phyloP scores from a whole-genome alignment of 1,284 basidiomycete genomes.

The Schizophyllum amplum region DNA sequence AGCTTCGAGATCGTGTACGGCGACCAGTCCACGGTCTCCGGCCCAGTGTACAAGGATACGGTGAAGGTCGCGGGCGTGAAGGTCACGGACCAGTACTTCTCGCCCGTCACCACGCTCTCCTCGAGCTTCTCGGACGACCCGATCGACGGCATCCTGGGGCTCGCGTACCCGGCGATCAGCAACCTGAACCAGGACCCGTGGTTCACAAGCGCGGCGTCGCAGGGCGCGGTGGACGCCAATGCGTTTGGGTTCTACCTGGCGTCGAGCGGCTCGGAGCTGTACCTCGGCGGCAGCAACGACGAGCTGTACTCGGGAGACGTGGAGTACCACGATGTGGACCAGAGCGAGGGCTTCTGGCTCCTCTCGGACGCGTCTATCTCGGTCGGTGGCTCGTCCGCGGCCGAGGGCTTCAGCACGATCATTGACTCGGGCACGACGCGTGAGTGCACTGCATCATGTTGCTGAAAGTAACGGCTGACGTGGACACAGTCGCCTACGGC shows the following conservation, averaged over 20 bases:
- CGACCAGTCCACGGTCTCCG: conserved; percentile 10
- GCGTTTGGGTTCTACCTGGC: conserved; percentile 9
- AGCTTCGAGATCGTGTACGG: conserved; percentile 9
- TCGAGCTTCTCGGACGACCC: conserved; percentile 8
- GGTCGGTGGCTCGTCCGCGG: conserved; percentile 6
- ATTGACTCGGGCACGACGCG: conserved; percentile 11
- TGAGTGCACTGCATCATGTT: background rate
- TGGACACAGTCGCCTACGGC: conserved; percentile 5
- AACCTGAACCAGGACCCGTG: conserved; percentile 8
- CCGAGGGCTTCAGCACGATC: conserved; percentile 10
- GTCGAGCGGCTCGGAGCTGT: conserved; percentile 6
- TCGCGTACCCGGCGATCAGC: conserved; percentile 12
- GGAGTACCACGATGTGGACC: conserved; percentile 25
- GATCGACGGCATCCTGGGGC: conserved; percentile 12
- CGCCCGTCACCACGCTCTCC: conserved; percentile 12
- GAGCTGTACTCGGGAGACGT: conserved; percentile 29
- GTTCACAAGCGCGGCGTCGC: conserved; percentile 5
- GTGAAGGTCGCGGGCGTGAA: conserved; percentile 10
- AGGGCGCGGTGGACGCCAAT: conserved; percentile 4
- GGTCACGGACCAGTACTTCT: conserved; percentile 9
- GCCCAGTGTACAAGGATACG: conserved; percentile 11
- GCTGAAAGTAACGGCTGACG: background rate
- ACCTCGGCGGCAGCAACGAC: conserved; percentile 39
- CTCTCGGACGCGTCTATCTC: conserved; percentile 8
- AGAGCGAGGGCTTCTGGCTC: conserved; percentile 21